Base-by-base conservation (phyloP, 495 filamentous ascomycete genomes). In the Barbatosphaeria neglecta region DNA sequence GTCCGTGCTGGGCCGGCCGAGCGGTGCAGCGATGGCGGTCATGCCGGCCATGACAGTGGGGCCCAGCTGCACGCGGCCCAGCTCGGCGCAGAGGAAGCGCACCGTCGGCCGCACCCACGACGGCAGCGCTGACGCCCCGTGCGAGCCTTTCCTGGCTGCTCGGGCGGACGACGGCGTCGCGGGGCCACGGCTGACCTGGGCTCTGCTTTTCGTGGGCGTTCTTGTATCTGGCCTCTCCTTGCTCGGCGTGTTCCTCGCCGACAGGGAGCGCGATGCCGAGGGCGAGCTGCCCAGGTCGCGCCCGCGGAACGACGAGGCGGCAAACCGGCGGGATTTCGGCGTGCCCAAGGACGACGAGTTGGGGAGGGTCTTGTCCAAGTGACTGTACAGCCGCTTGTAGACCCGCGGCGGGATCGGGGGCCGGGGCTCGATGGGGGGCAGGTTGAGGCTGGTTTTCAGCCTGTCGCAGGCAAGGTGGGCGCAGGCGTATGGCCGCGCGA, bases 381-480 rank as follows among this genome's bases (percentile, higher is more conserved):
- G 87, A 35, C 67, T 65, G 64, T 89, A 88, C 35, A 98, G 74
- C 54, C 84, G 86, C 55, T 84, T 84, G 67, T 97, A 98, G 23
- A 83, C 72, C 53, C 78, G 77, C 9, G 88, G 89, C 31, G 81
- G 81, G 50, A 88, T 85, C 15, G 92, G 93, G 6, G 92, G 87
- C 16, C 78, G 80, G 11, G 86, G 80, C 45, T 84, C 74, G 33
- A 95, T 82, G 2, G 79, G 76, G 6, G 90, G 90, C 27, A 98
- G 81, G 60, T 88, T 81, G 50, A 98, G 75, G n/a, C 75, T 59
- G 53, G 82, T 83, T 55, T 87, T 89, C 41, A 96, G 74, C 84
- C 87, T 76, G 62, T 88, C 85, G 65, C 90, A 96, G 33, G 92
- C 92, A 27, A 98, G 77, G 61, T 97, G 83, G 1, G 88, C 85